A percentile compares a stretch with the other conserved stretches of the same genome.
Evolutionary conservation across 495 filamentous ascomycete genomes (phyloP).

Genomic region (Polyplosphaeria fusca): DNA sequence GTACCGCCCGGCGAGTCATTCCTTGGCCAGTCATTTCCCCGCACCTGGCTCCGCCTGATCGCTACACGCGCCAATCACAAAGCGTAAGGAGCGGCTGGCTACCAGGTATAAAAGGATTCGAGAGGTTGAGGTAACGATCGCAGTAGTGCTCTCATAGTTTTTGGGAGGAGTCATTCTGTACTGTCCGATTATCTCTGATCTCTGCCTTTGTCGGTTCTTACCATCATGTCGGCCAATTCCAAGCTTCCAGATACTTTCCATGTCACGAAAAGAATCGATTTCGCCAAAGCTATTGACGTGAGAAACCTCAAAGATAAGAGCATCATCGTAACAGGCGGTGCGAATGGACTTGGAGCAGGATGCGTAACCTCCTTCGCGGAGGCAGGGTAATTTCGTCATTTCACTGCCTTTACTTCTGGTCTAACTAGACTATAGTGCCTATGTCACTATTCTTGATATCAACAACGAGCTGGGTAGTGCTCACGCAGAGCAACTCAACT

Average conservation of each 20-base stretch:
- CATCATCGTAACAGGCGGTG: slow-evolving; percentile 27
- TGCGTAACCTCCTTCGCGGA: slow-evolving; percentile 22
- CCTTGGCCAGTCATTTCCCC: too few species aligned
- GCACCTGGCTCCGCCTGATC: too few species aligned
- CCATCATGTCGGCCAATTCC: slow-evolving; percentile 21
- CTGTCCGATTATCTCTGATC: too few species aligned
- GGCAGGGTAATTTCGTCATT: slow-evolving; percentile 13
- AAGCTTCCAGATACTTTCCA: not conserved
- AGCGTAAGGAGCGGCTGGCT: too few species aligned
- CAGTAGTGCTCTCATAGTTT: too few species aligned
- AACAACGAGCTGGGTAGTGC: slow-evolving; percentile 25
- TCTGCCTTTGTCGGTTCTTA: slow-evolving; percentile 48
- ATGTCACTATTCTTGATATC: slow-evolving; percentile 36
- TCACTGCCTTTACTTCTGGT: not conserved
- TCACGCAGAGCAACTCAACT: not conserved
- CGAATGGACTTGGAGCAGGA: slow-evolving; percentile 20
- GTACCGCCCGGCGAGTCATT: too few species aligned
- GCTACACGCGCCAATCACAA: too few species aligned
- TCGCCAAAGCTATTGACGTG: slow-evolving; percentile 6
- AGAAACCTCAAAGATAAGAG: slow-evolving; percentile 20
- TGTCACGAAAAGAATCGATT: slow-evolving; percentile 10
- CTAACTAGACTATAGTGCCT: slow-evolving; percentile 49
- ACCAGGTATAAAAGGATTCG: too few species aligned
- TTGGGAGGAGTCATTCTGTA: too few species aligned
- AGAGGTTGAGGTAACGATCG: too few species aligned